Conservation (phyloP, 306 rosid species). For the Corylus avellana region DNA sequence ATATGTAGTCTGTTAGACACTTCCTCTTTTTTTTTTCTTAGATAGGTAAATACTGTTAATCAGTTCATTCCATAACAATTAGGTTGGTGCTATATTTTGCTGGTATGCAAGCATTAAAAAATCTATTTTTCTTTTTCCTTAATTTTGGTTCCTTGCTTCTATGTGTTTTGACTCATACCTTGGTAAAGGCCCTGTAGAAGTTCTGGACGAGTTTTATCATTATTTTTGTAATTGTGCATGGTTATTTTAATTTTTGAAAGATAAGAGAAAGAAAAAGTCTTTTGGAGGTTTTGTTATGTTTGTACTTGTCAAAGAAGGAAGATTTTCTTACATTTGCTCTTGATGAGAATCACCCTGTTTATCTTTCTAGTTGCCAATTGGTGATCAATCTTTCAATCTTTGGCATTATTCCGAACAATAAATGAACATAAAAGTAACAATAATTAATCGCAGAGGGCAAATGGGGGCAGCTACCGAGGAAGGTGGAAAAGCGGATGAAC, state of each 20-base stretch:
- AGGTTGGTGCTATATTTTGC: too few relatives aligned
- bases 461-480: conserved; percentile 44
- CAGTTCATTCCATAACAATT: too few relatives aligned
- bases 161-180: neutral
- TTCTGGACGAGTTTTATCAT: too few relatives aligned
- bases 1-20: too few relatives aligned
- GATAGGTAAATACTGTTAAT: too few relatives aligned
- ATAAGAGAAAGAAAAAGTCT: neutral
- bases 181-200: too few relatives aligned
- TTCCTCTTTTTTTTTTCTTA: too few relatives aligned
- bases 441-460: conserved; percentile 45
- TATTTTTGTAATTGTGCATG: neutral
- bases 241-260: neutral
- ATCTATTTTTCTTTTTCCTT: too few relatives aligned
- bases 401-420: neutral
- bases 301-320: neutral
- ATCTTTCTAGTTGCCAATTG: neutral
- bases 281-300: neutral
- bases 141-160: too few relatives aligned
- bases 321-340: neutral
- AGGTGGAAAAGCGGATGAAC: conserved; percentile 29
- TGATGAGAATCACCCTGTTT: neutral
- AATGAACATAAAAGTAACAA: conserved; percentile 8
- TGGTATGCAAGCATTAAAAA: too few relatives aligned
- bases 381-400: neutral